A percentile compares a stretch with the other conserved stretches of the same genome.
phyloP scores from a whole-genome alignment of 495 filamentous ascomycete genomes.

The Rhypophila decipiens region DNA sequence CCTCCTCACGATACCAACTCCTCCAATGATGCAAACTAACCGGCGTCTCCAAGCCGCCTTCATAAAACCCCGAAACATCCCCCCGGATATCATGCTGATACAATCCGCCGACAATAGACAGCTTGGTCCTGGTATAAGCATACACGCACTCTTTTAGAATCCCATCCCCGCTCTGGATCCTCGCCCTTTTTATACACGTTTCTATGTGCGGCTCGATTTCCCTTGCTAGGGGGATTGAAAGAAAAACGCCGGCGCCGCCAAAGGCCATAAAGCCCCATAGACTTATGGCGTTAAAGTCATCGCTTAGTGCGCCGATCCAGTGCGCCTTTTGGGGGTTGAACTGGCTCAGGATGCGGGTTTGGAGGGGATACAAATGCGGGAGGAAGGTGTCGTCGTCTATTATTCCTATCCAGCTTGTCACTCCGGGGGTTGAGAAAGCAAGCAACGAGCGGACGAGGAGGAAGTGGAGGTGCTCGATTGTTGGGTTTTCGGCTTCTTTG shows the following conservation, averaged over 20 bases:
- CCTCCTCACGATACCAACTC: slow-evolving; percentile 43
- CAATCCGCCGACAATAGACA: slow-evolving; percentile 53
- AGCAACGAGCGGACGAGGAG: slow-evolving; percentile 53
- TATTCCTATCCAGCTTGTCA: slow-evolving; percentile 59
- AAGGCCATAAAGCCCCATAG: slow-evolving; percentile 61
- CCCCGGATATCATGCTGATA: slow-evolving; percentile 58
- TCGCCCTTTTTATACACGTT: slow-evolving; percentile 46
- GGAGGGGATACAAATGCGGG: slow-evolving; percentile 53
- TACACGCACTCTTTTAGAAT: slow-evolving; percentile 59
- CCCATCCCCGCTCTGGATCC: slow-evolving; percentile 50
- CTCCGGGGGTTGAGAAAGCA: slow-evolving; percentile 40
- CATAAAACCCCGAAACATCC: slow-evolving; percentile 57
- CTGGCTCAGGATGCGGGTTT: slow-evolving; percentile 31
- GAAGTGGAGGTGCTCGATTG: slow-evolving; percentile 58
- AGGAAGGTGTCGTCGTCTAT: slow-evolving; percentile 74
- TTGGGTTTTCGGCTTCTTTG: not conserved
- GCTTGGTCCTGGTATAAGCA: slow-evolving; percentile 44
- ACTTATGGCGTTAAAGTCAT: slow-evolving; percentile 53
- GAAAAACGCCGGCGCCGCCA: slow-evolving; percentile 63
- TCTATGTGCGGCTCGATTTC: slow-evolving; percentile 48
- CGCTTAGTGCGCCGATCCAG: slow-evolving; percentile 60
- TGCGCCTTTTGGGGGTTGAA: slow-evolving; percentile 47
- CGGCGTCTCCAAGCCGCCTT: slow-evolving; percentile 50
- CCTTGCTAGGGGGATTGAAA: slow-evolving; percentile 53
- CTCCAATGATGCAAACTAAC: slow-evolving; percentile 64